These are phyloP conservation scores for Coemansia sp. DNA, from an alignment of 192 early-diverging fungal species.

Conservation along the genomic window DNA sequence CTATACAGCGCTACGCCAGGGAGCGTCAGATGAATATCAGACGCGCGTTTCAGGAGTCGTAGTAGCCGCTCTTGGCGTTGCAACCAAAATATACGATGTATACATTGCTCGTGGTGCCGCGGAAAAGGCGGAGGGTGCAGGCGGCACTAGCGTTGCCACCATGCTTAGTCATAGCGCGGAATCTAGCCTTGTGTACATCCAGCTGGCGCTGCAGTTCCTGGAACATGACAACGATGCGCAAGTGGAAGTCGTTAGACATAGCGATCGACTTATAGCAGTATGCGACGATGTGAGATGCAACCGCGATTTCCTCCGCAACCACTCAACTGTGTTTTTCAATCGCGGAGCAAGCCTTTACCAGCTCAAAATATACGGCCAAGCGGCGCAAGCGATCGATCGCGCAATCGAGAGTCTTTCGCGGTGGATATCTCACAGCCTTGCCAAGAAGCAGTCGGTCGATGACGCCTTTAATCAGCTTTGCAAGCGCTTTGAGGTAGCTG, in stretches of 20 bases:
- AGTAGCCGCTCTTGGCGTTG: slow-evolving; percentile 16
- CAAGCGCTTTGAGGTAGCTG: slow-evolving; percentile 52
- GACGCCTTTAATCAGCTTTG: slow-evolving; percentile 43
- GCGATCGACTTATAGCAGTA: slow-evolving; percentile 22
- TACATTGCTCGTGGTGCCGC: slow-evolving; percentile 45
- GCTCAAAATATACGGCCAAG: slow-evolving; percentile 29
- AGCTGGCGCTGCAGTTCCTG: slow-evolving; percentile 26
- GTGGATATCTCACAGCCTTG: slow-evolving; percentile 13
- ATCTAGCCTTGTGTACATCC: slow-evolving; percentile 25
- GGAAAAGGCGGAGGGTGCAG: slow-evolving; percentile 30
- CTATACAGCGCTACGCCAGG: slow-evolving; percentile 12
- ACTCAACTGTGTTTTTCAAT: slow-evolving; percentile 51
- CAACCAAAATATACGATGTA: slow-evolving; percentile 28
- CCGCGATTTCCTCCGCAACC: slow-evolving; percentile 39
- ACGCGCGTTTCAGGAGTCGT: slow-evolving; percentile 5
- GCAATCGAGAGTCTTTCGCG: slow-evolving; percentile 32
- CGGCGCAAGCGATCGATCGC: slow-evolving; percentile 26
- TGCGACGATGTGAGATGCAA: slow-evolving; percentile 22
- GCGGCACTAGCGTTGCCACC: slow-evolving; percentile 17
- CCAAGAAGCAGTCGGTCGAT: not conserved
- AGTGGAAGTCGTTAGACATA: not conserved
- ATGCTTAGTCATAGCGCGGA: slow-evolving; percentile 31
- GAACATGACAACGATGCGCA: slow-evolving; percentile 8
- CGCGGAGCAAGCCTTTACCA: slow-evolving; percentile 42
- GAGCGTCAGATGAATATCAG: not conserved